phyloP scores from a whole-genome alignment of 2,329 filamentous ascomycete species.

The Hypomyces perniciosus region DNA sequence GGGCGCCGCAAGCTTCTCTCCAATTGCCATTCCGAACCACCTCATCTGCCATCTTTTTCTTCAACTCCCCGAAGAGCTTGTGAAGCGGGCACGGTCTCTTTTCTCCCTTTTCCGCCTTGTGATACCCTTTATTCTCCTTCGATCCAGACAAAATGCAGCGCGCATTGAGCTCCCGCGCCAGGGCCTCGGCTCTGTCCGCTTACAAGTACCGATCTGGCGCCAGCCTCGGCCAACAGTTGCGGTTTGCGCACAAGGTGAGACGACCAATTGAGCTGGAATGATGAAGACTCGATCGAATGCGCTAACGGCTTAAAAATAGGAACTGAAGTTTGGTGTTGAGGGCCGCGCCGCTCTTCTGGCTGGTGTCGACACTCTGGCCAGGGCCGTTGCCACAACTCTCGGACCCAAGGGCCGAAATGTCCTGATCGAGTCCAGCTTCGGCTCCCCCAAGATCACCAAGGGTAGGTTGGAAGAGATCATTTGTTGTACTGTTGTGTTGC shows the following conservation, averaged over 20 bases:
- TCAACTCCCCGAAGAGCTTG: neutral
- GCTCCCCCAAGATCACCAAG: constrained; percentile 99
- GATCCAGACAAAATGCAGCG: constrained; percentile 75
- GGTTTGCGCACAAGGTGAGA: constrained; percentile 93
- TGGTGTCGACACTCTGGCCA: constrained; percentile 95
- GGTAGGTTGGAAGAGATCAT: constrained; percentile 46
- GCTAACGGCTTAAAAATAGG: constrained; percentile 44
- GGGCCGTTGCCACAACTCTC: constrained; percentile 90
- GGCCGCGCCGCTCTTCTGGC: constrained; percentile 80
- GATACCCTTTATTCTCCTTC: constrained; percentile 24
- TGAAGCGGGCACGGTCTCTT: constrained; percentile 2
- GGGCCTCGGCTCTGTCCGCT: constrained; percentile 72
- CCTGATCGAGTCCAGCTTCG: constrained; percentile 95
- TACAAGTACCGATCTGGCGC: constrained; percentile 59
- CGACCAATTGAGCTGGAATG: constrained; percentile 10
- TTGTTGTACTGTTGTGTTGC: constrained; percentile 11
- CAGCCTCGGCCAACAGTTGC: constrained; percentile 76
- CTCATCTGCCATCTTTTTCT: constrained; percentile 16
- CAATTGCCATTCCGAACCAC: constrained; percentile 15
- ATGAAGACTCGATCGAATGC: constrained; percentile 23
- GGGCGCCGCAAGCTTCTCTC: constrained; percentile 19
- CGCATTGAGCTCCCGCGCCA: constrained; percentile 74
- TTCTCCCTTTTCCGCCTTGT: constrained; percentile 21
- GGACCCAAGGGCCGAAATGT: constrained; percentile 98
- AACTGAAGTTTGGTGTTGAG: constrained; percentile 97